Base-by-base conservation (phyloP, 2,329 filamentous ascomycete genomes). In the Xylaria sp. region DNA sequence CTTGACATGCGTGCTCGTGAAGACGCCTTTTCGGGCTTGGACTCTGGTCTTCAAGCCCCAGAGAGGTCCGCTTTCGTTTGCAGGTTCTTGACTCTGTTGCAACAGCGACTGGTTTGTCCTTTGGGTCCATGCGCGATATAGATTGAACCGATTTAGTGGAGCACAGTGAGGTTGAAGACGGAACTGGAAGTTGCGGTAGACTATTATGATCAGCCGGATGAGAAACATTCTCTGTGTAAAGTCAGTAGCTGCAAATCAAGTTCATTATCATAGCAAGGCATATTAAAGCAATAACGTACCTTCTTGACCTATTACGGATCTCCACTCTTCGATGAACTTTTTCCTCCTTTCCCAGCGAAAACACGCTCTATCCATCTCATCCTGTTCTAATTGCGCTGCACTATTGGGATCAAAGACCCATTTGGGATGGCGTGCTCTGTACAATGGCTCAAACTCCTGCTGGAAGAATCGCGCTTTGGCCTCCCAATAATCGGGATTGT, bases 401-500 rank as follows among this genome's bases (percentile, higher is more conserved):
- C 37, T 15, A 2, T 41, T 12, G 2, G 54, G n/a, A 12, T 57
- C 54, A 8, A 18, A 0, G 3, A 15, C 13, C 2, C 44, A 7
- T 2, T 20, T 20, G 18, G 31, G 51, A 3, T 55, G 13, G 1
- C 13, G 4, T 13, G 18, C 34, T 7, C 13, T 20, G 15, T 57
- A 25, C 10, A 57, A 18, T 2, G 12, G 34, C 3, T 44, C 4
- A 9, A 25, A 44, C 18, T 44, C 28, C 37, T 25, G 37, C 2
- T 18, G 34, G 6, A 57, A 23, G 13, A 25, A 57, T 18, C 5
- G 9, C 20, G 3, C 20, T 23, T 57, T 57, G 1, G 39, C 31
- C 13, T 44, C 23, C 66, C 61, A 68, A 57, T 65, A 68, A 5
- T 44, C 15, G 1, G 15, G 20, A 37, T 68, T 63, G n/a, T 65